Conservation (phyloP, 306 rosid species). For the Rubus parviflorus region DNA sequence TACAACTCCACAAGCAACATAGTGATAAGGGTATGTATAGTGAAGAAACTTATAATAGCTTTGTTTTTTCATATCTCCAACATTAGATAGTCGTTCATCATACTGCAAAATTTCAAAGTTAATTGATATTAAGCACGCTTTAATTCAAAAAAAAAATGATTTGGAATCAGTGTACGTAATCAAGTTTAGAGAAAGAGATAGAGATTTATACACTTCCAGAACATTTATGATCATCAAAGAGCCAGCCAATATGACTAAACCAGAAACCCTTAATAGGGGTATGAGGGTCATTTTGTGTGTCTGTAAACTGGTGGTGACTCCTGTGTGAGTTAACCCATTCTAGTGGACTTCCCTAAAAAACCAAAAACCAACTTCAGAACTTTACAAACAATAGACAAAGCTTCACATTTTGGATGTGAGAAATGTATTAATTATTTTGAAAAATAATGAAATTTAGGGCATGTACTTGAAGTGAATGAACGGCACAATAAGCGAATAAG, state of each 20-base stretch:
- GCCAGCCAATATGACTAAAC: constrained; percentile 67
- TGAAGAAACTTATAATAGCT: constrained; percentile 22
- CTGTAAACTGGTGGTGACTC: constrained; percentile 64
- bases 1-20: constrained; percentile 52
- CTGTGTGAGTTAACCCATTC: constrained; percentile 72
- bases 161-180: not conserved
- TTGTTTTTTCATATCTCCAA: constrained; percentile 46
- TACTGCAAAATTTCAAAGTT: constrained; percentile 7
- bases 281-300: constrained; percentile 67
- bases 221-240: constrained; percentile 34
- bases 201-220: constrained; percentile 2
- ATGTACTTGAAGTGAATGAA: no score
- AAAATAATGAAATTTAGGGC: no score
- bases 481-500: no score
- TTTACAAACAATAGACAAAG: no score
- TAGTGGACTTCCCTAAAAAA: constrained; percentile 59
- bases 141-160: no score
- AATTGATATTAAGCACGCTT: no score
- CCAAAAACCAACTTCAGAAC: not conserved
- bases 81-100: constrained; percentile 52
- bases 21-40: constrained; percentile 51
- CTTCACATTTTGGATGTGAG: no score
- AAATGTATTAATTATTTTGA: no score
- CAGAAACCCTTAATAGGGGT: constrained; percentile 66
- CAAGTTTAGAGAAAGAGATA: constrained; percentile 8